Percentiles rank a stretch among this genome's conserved stretches.
Evolutionary conservation across 495 filamentous ascomycete genomes (phyloP).

Genomic region (Lichenothelia convexa): DNA sequence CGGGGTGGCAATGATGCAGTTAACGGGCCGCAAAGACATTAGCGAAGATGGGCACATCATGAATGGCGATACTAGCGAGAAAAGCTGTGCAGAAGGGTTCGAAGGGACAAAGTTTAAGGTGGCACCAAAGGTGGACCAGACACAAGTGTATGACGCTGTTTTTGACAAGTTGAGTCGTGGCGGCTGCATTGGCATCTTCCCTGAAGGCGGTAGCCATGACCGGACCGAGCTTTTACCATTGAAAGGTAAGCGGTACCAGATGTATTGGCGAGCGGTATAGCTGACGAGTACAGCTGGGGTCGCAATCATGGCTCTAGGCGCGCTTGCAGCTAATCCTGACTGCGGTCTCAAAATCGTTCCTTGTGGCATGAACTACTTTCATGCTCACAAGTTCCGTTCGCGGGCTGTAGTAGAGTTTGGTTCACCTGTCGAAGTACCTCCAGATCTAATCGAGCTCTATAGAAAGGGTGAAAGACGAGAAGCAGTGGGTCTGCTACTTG

Average conservation of each 20-base stretch:
- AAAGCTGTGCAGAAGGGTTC: conserved; percentile 26
- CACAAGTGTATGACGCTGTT: conserved; percentile 80
- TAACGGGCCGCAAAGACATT: conserved; percentile 61
- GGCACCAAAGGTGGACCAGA: conserved; percentile 89
- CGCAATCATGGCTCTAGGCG: conserved; percentile 92
- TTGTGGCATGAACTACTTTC: conserved; percentile 99
- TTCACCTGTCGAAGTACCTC: conserved; percentile 61
- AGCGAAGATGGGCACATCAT: conserved; percentile 35
- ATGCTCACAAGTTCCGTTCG: conserved; percentile 96
- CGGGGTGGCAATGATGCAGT: conserved; percentile 46
- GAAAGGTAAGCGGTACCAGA: conserved; percentile 46
- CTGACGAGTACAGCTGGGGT: conserved; percentile 53
- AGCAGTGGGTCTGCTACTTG: conserved; percentile 62
- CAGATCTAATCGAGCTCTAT: conserved; percentile 69
- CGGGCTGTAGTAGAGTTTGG: conserved; percentile 95
- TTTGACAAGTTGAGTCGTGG: conserved; percentile 63
- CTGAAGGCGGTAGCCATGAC: conserved; percentile 94
- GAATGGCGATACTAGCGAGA: conserved; percentile 11
- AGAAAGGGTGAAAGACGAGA: conserved; percentile 64
- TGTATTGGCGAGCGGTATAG: not conserved
- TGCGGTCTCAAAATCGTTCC: conserved; percentile 96
- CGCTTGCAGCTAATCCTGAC: conserved; percentile 70
- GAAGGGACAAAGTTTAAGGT: conserved; percentile 68
- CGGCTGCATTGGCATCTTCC: conserved; percentile 92
- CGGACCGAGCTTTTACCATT: conserved; percentile 81